Percentiles rank a stretch among this genome's conserved stretches.
Evolutionary conservation across 257 asterid genomes (phyloP).

Genomic region (Solanum okadae): DNA sequence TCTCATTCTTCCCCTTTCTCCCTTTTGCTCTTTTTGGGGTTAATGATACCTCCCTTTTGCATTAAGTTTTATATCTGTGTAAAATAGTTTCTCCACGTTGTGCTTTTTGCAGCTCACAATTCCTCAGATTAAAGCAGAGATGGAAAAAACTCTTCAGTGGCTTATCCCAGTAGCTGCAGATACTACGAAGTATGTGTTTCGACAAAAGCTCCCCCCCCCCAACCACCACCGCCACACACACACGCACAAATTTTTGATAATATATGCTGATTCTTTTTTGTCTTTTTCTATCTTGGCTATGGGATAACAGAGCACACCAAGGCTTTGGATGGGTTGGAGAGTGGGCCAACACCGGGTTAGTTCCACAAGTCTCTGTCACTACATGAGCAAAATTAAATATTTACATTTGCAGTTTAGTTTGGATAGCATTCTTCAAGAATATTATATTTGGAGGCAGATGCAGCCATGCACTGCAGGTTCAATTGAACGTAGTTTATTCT

Average conservation of each 20-base stretch:
- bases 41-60: neutral
- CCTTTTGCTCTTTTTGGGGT: neutral
- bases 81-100: neutral
- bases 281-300: neutral
- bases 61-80: neutral
- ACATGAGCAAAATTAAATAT: neutral
- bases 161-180: slow-evolving; percentile 89
- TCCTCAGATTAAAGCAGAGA: slow-evolving; percentile 82
- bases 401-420: neutral
- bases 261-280: neutral
- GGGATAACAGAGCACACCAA: slow-evolving; percentile 77
- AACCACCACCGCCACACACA: neutral
- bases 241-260: neutral
- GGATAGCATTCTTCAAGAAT: neutral
- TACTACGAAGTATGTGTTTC: slow-evolving; percentile 57
- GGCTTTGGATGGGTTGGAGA: slow-evolving; percentile 99
- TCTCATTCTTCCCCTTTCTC: neutral
- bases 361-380: neutral
- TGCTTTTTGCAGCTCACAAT: slow-evolving; percentile 54
- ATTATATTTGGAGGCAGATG: neutral
- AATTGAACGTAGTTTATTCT: neutral
- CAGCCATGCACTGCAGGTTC: neutral
- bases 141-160: slow-evolving; percentile 94
- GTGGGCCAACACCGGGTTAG: slow-evolving; percentile 97
- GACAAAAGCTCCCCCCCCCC: neutral